Base-by-base conservation (phyloP, 2,329 filamentous ascomycete genomes). In the Cryphonectria parasitica region DNA sequence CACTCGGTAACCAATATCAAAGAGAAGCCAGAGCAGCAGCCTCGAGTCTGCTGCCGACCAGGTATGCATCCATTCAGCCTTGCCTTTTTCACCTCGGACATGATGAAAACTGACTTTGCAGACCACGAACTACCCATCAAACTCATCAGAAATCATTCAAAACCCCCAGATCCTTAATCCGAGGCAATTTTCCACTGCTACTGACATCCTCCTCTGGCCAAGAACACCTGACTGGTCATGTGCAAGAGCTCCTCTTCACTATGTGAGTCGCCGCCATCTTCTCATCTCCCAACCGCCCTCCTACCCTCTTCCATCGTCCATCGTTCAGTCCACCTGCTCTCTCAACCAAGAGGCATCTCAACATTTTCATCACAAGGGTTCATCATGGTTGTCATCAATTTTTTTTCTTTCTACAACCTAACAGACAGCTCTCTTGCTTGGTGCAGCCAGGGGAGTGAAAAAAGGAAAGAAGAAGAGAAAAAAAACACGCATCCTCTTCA, bases 211-310 rank as follows among this genome's bases (percentile, higher is more conserved):
- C 8, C 41, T 31, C 43, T 52, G 28, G 1, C 41, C 25, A n/a
- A 49, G 62, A 69, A 64, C 70, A 71, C 70, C 70, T 71, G 70
- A 69, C 70, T 60, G 68, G 70, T 60, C 70, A 71, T 68, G 69
- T 71, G 70, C 70, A 71, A 67, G 45, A 70, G 31, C 34, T 39
- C 43, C 45, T 64, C 63, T 64, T 49, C 63, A 56, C 58, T 66
- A 36, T 69, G 70, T 71, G 69, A 71, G 70, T 71, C 41, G 69
- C 63, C 43, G 63, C 70, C 62, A 39, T 69, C 45, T 69, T 69
- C 43, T 28, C 61, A 39, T 15, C 39, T 54, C 17, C 45, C 66
- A n/a, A 19, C 45, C 19, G 45, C 22, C 45, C 17, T 22, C 6
- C 56, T 64, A 34, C 28, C 61, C 22, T 22, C 56, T 45, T 43